Base-by-base conservation (phyloP, 1,139 yeast species). In the Ogataea hybrid region DNA sequence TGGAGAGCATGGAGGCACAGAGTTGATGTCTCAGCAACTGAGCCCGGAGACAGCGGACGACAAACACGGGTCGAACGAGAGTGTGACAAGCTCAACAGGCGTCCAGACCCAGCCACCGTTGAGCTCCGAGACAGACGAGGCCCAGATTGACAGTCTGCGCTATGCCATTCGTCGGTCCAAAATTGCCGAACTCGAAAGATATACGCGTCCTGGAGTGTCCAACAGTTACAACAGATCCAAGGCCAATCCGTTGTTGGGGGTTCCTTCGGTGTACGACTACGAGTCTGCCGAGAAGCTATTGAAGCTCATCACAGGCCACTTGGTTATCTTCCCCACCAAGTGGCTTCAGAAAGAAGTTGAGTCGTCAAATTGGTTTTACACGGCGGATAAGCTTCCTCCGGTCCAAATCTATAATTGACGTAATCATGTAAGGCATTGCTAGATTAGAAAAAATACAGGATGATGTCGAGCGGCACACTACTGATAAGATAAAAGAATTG, bases 361-460 rank as follows among this genome's bases (percentile, higher is more conserved):
- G 43, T 79, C 85, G 5, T 92, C 87, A 18, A 92, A 94, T 58
- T 92, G 97, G 97, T 89, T 89, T 63, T 90, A 88, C 69, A 87
- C 84, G 54, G 83, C 95, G 41, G 99, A 92, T 61, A 79, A 95
- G 59, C 70, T 92, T 35, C 97, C 97, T 8, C 99, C 99, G 2
- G 80, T 92, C 46, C 97, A 92, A 62, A 92, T 92, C 42, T 92
- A 86, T 63, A 95, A 90, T 59, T 92, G 48, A 25, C 18, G 12
- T 27, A 20, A n/a, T 15, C 11, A 22, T 25, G 35, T 28, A 32
- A 28, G 37, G 37, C 37, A 38, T 38, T 38, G 37, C 41, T 28
- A 15, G 20, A 23, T 32, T 14, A 18, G 32, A 17, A 17, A 18
- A 15, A 36, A 31, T n/a, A 11, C 14, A 7, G 27, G 17, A 25